Evolutionary conservation across 805 yeast species (phyloP).

Genomic region (Candida nanaspora): DNA sequence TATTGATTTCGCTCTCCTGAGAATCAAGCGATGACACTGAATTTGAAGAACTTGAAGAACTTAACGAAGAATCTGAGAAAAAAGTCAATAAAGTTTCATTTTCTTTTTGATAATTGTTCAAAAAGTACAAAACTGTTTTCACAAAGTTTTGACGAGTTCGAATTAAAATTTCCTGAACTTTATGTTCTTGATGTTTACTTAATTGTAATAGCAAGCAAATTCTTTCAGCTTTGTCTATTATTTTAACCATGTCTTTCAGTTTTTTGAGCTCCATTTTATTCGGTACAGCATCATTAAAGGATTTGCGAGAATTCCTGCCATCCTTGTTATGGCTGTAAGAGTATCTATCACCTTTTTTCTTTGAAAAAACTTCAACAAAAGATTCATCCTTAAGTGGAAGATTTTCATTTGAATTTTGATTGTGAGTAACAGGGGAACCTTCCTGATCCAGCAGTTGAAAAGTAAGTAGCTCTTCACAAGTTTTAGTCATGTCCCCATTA

Average conservation of each 20-base stretch:
- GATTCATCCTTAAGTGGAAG: too few species aligned
- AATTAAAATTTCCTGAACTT: conserved; percentile 7
- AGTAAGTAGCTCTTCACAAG: conserved; percentile 24
- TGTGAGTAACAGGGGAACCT: conserved; percentile 7
- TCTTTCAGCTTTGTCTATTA: conserved; percentile 8
- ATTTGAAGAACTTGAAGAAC: too few species aligned
- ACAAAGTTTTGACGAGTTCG: conserved; percentile 7
- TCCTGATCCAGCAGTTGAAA: conserved; percentile 10
- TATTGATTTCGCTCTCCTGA: too few species aligned
- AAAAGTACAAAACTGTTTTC: conserved; percentile 12
- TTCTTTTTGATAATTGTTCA: conserved; percentile 6
- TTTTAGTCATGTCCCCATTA: conserved; percentile 24
- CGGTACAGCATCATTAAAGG: background rate
- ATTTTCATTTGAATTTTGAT: background rate
- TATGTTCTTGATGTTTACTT: conserved; percentile 1
- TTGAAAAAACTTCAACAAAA: background rate
- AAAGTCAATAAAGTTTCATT: too few species aligned
- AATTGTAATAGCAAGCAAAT: conserved; percentile 5
- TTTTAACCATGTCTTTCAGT: background rate
- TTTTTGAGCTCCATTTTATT: background rate
- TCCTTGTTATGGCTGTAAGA: background rate
- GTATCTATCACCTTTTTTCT: background rate
- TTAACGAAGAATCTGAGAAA: too few species aligned
- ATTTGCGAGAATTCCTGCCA: background rate
- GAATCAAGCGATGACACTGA: too few species aligned